A percentile compares a stretch with the other conserved stretches of the same genome.
phyloP scores from a whole-genome alignment of 495 filamentous ascomycete genomes.

The Bathelium albidoporum region DNA sequence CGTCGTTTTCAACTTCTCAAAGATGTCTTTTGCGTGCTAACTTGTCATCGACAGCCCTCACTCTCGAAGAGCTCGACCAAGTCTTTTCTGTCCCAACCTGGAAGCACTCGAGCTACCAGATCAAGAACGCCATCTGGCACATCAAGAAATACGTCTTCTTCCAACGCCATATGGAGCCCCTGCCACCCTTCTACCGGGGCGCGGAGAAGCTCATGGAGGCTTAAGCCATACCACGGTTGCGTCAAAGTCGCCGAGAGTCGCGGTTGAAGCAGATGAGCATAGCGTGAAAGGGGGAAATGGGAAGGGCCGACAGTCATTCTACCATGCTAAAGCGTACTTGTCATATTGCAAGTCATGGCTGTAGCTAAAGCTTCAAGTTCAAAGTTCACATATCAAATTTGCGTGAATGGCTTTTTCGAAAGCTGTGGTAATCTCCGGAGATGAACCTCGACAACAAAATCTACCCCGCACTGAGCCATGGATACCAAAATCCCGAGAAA shows the following conservation, averaged over 20 bases:
- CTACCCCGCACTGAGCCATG: too few species aligned
- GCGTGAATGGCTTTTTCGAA: too few species aligned
- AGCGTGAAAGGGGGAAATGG: neutral
- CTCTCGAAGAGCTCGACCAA: slow-evolving; percentile 43
- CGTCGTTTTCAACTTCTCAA: too few species aligned
- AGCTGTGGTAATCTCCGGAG: too few species aligned
- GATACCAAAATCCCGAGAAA: too few species aligned
- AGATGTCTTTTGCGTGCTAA: too few species aligned
- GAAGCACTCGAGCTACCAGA: slow-evolving; percentile 14
- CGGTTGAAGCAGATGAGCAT: neutral
- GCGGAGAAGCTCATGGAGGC: slow-evolving; percentile 6
- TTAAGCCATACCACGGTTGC: neutral
- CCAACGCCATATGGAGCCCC: slow-evolving; percentile 12
- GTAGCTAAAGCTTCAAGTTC: neutral
- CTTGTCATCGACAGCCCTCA: slow-evolving; percentile 69
- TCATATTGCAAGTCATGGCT: neutral
- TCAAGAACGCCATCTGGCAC: slow-evolving; percentile 15
- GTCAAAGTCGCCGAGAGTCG: neutral
- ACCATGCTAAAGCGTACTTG: neutral
- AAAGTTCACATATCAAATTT: neutral
- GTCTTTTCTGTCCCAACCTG: slow-evolving; percentile 21
- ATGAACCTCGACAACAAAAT: too few species aligned
- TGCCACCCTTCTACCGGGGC: slow-evolving; percentile 9
- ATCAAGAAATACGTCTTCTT: slow-evolving; percentile 17
- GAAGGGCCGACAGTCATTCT: neutral